Base-by-base conservation (phyloP, 2,329 filamentous ascomycete species). In the Basipetospora chlamydospora region DNA sequence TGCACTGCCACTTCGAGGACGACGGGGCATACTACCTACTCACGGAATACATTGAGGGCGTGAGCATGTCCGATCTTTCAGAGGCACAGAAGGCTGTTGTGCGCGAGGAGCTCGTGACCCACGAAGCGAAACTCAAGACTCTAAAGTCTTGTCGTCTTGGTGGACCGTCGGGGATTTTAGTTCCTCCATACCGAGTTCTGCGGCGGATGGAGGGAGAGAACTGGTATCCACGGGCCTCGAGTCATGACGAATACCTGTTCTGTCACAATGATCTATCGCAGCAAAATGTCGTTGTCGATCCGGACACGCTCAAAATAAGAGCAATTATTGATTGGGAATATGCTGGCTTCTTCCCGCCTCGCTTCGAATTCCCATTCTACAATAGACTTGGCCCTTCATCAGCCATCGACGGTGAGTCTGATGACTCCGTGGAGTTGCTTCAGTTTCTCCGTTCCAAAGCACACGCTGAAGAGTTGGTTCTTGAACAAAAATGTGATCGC, bases 321-420 rank as follows among this genome's bases (percentile, higher is more conserved):
- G 55, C 50, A 7, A 55, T 59, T 25, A 47, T 60, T 13, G 57
- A 59, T 34, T 60, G 56, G 56, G 56, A 61, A 39, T 56, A 54
- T 41, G 50, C 49, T 9, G 56, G 53, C 16, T 57, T 52, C 46
- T 60, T 42, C 42, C 55, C 52, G n/a, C 37, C 39, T 25, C 42
- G 39, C 33, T 58, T 40, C 43, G 46, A 45, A 29, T 38, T 16
- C 39, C 39, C 28, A 33, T 49, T 39, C 43, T 49, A 35, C 39
- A 35, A 28, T 10, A 37, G 38, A 45, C 43, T 39, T 41, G 49
- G 34, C 38, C 44, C 41, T 13, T 45, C 43, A 6, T 6, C 17
- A 18, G 29, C 29, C 15, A 18, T 32, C 9, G 16, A 17, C 11
- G 26, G 11, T 28, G 26, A 28, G 11, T 5, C 15, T 7, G 26